Percentiles rank a stretch among this genome's conserved stretches.
These are phyloP conservation scores for Pleurotus tuoliensis DNA, from an alignment of 768 basidiomycete species.

Conservation along the genomic window DNA sequence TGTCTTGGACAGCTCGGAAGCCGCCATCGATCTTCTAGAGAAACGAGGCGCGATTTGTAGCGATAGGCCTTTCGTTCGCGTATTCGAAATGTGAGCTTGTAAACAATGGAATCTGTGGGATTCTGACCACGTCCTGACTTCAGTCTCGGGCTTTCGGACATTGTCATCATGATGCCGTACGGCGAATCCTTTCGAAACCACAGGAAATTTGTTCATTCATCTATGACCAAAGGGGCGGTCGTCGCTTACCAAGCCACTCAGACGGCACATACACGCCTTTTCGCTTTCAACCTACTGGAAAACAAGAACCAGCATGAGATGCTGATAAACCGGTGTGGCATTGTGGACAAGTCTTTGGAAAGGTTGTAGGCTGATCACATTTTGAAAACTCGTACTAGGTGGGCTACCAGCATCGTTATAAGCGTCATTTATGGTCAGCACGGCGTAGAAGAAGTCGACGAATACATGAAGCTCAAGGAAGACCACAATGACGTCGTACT, in stretches of 20 bases:
- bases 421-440: no score
- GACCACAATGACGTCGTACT: not conserved
- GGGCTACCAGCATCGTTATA: no score
- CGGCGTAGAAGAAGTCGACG: constrained; percentile 27
- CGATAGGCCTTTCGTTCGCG: constrained; percentile 27
- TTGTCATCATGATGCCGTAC: constrained; percentile 1
- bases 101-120: not conserved
- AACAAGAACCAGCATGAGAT: constrained; percentile 2
- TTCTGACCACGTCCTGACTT: not conserved
- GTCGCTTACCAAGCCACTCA: constrained; percentile 35
- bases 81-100: not conserved
- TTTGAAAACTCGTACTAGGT: no score
- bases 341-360: no score
- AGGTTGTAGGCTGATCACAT: no score
- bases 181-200: constrained; percentile 50
- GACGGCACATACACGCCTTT: constrained; percentile 35
- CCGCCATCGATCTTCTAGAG: constrained; percentile 29
- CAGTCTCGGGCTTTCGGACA: not conserved
- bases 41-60: constrained; percentile 36
- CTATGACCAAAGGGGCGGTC: constrained; percentile 40
- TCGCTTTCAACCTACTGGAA: constrained; percentile 34
- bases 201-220: constrained; percentile 45
- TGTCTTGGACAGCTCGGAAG: constrained; percentile 36
- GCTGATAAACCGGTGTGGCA: no score
- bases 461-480: not conserved